Conservation (phyloP, 306 rosid species). For the Hippophae gyantsensis region DNA sequence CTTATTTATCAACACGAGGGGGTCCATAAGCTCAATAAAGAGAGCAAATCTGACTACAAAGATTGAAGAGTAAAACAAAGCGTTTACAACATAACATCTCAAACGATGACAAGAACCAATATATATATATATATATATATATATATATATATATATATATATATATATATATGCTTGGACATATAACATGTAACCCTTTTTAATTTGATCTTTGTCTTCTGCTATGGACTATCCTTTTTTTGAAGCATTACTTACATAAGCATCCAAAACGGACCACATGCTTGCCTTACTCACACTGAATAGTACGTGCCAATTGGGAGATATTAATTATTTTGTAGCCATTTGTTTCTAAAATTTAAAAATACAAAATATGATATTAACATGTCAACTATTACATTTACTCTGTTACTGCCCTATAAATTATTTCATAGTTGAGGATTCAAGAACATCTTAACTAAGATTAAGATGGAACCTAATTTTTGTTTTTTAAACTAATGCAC, state of each 20-base stretch:
- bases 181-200: conserved; percentile 9
- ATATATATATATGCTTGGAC: neutral
- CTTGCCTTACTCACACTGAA: conserved; percentile 7
- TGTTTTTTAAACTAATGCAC: too few species aligned
- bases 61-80: conserved; percentile 7
- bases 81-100: conserved; percentile 11
- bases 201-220: conserved; percentile 25
- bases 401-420: too few species aligned
- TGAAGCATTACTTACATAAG: conserved; percentile 9
- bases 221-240: conserved; percentile 13
- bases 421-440: too few species aligned
- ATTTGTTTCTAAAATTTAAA: neutral
- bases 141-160: too few species aligned
- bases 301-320: neutral
- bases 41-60: conserved; percentile 10
- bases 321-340: neutral
- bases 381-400: too few species aligned
- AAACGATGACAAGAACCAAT: neutral
- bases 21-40: conserved; percentile 12
- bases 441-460: too few species aligned
- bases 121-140: too few species aligned
- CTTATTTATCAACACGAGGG: conserved; percentile 31
- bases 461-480: too few species aligned
- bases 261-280: conserved; percentile 40
- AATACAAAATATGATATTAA: too few species aligned